Base-by-base conservation (phyloP, 1,139 yeast species). In the Diutina siamensis region DNA sequence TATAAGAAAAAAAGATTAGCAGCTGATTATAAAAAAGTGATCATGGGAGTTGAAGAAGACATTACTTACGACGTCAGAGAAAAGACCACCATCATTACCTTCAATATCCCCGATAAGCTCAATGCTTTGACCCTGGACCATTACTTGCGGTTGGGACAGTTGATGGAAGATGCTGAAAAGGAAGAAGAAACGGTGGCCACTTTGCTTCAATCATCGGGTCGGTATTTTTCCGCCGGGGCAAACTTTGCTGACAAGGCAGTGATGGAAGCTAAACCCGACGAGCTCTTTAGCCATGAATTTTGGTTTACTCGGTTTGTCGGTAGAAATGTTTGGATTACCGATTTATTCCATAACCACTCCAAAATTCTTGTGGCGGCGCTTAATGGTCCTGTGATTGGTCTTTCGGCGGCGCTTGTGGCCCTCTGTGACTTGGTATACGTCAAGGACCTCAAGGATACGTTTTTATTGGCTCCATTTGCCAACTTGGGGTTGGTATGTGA, bases 311-410 rank as follows among this genome's bases (percentile, higher is more conserved):
- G 65, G 49, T 82, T 84, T 56, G 78, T 80, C 13, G 76, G 87
- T 9, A 75, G 89, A 57, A 87, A 87, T 60, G 72, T 80, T 22
- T 79, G 73, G 55, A 64, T 86, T 48, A 81, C 94, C 7, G 77
- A 80, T 51, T 67, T 83, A 41, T 80, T 85, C 61, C 76, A 78
- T 53, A 75, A 78, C 56, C 96, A 87, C 60, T 66, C 73, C 20
- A 88, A 87, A 61, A 71, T 86, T 4, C 66, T 87, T 46, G 81
- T 81, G 22, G 78, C 80, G 35, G 89, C 92, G 12, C 68, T 87
- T 49, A 87, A 87, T 56, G 96, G 97, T 1, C 95, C 96, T 0
- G 95, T 80, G 12, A 76, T 87, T 51, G 97, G 97, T 0, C 71
- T 87, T 50, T 67, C 80, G 40, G 79, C 94, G 3, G 88, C 89